Conservation (phyloP, 768 basidiomycete genomes). For the Tylopilus cervinicoccineus region DNA sequence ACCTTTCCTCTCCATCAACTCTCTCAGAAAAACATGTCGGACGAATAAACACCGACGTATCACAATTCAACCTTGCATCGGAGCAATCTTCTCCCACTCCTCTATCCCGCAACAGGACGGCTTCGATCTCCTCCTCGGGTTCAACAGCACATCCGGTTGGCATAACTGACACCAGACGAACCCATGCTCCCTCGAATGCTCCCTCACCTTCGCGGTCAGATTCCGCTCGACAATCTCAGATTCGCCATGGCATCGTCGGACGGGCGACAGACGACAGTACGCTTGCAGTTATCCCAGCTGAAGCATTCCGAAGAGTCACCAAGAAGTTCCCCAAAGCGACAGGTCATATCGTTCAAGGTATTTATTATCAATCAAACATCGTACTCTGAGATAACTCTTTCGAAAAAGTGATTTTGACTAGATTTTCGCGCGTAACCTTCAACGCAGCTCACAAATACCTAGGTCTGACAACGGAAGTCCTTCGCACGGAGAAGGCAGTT, state of each 20-base stretch:
- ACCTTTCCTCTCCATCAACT: conserved; percentile 22
- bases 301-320: conserved; percentile 90
- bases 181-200: conserved; percentile 13
- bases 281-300: conserved; percentile 97
- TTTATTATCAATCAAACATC: neutral
- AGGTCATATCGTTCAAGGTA: conserved; percentile 93
- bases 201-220: conserved; percentile 24
- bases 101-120: conserved; percentile 38
- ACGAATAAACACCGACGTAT: conserved; percentile 62
- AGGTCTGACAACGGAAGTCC: conserved; percentile 90
- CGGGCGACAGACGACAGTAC: conserved; percentile 93
- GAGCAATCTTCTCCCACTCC: conserved; percentile 25
- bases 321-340: conserved; percentile 97
- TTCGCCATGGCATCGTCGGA: conserved; percentile 78
- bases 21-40: conserved; percentile 27
- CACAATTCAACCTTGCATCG: conserved; percentile 47
- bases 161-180: conserved; percentile 1
- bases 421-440: conserved; percentile 96
- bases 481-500: conserved; percentile 95
- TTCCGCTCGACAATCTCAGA: conserved; percentile 26
- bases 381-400: conserved; percentile 11
- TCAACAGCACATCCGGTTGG: conserved; percentile 60
- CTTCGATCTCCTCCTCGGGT: conserved; percentile 61
- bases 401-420: conserved; percentile 81
- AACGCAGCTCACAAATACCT: conserved; percentile 96